Evolutionary conservation across 306 rosid genomes (phyloP), one percentile per base, ranked within the genome.

Genomic region (Geum urbanum): DNA sequence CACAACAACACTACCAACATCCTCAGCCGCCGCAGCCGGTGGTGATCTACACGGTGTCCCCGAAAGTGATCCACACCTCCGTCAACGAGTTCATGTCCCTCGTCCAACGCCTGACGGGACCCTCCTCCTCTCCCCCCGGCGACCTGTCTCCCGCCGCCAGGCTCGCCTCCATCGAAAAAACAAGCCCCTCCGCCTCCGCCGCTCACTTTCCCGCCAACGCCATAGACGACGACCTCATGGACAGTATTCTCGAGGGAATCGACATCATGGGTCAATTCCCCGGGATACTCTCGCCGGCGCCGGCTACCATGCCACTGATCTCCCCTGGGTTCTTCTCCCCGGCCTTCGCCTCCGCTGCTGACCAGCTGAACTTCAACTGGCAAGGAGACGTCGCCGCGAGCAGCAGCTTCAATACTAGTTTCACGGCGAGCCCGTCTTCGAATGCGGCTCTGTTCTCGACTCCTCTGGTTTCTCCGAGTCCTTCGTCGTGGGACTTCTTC

Each of bases 81-180:
- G 92, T 71, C 63, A 75, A 19, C 56, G 83, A 94, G 45, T 94
- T 94, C 89, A 88, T 87, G 97, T 86, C 92, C 80, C 67, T 84
- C 12, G 97, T 94, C 37, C 99, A 94, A 76, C 90, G 97, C 55
- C 96, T 94, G 70, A 94, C 99, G 14, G 99, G 99, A 0, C 85
- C 82, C 0, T 82, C 89, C 6, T 22, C 96, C n/a, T 56, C 68
- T 12, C 73, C 81, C 1, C 20, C 72, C 35, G 96, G 92, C 5
- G 86, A 81, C 12, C 74, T 94, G 0, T 94, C 99, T 0, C 99
- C 99, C 41, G 99, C 99, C 7, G 99, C 97, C 10, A 84, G 97
- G 18, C 72, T 91, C 0, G 99, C 99, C 27, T 79, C 97, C 8
- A 91, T 94, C 15, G 96, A 91, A 37, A 88, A 79, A 64, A 86